These are phyloP conservation scores for Trichoderma hamatum DNA, from an alignment of 2,329 filamentous ascomycete genomes.

Conservation along the genomic window DNA sequence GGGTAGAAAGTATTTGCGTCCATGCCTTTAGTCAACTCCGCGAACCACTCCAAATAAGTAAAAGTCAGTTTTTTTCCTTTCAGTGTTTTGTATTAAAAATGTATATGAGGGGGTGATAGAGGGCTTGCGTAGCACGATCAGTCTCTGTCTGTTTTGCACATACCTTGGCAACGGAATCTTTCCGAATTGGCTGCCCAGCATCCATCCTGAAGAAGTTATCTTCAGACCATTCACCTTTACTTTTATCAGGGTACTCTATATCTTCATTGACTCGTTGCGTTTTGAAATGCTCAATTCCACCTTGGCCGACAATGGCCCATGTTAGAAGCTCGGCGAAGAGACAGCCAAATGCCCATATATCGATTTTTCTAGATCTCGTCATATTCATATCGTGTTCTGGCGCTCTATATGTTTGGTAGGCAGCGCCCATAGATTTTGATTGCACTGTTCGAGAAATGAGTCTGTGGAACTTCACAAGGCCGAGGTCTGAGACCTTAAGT, in stretches of 20 bases:
- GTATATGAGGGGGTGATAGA: too few species aligned
- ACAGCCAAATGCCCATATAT: slow-evolving; percentile 12
- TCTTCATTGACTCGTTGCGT: background rate
- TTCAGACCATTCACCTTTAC: background rate
- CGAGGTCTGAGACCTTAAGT: slow-evolving; percentile 1
- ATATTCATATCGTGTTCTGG: background rate
- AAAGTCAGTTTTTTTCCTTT: background rate
- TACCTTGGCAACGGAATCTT: background rate
- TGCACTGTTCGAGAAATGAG: background rate
- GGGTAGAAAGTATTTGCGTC: background rate
- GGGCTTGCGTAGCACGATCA: background rate
- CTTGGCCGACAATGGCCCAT: background rate
- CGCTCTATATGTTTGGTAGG: slow-evolving; percentile 4
- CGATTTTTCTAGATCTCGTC: slow-evolving; percentile 2
- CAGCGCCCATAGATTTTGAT: background rate
- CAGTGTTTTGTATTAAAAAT: too few species aligned
- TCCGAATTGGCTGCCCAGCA: background rate
- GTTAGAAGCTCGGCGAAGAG: background rate
- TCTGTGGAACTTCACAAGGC: slow-evolving; percentile 8
- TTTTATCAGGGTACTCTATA: background rate
- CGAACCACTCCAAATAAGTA: background rate
- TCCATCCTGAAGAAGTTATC: slow-evolving; percentile 1
- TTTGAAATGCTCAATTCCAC: background rate
- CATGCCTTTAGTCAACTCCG: background rate
- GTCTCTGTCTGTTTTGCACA: background rate